Percentiles rank a stretch among this genome's conserved stretches.
phyloP scores from a whole-genome alignment of 2,329 filamentous ascomycete species.

The Cephalotrichum gorgonifer region DNA sequence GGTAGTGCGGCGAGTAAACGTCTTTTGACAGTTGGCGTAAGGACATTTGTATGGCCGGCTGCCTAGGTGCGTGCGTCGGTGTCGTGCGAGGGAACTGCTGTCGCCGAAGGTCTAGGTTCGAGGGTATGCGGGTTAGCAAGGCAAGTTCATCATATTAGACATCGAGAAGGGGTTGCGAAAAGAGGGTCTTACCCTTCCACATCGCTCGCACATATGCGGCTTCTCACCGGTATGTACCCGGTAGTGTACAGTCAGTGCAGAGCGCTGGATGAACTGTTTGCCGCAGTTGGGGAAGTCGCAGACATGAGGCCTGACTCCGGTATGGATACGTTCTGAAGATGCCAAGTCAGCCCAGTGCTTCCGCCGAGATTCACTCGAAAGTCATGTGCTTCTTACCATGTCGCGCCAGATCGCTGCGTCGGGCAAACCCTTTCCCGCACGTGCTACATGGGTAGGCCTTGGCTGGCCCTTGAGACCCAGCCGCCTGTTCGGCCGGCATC shows the following conservation, averaged over 20 bases:
- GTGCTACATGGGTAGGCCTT: slow-evolving; percentile 84
- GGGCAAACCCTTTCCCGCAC: slow-evolving; percentile 84
- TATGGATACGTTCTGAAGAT: slow-evolving; percentile 85
- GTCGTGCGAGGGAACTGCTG: slow-evolving; percentile 84
- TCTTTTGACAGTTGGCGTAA: slow-evolving; percentile 96
- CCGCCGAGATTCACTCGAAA: background rate
- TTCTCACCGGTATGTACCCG: slow-evolving; percentile 97
- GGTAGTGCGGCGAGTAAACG: slow-evolving; percentile 90
- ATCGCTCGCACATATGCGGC: slow-evolving; percentile 93
- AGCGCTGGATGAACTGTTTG: slow-evolving; percentile 96
- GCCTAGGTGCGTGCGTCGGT: slow-evolving; percentile 89
- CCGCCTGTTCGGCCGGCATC: slow-evolving; percentile 13
- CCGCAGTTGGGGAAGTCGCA: slow-evolving; percentile 83
- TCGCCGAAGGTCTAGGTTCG: slow-evolving; percentile 79
- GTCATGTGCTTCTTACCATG: slow-evolving; percentile 59
- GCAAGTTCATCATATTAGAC: no score
- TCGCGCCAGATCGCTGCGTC: slow-evolving; percentile 84
- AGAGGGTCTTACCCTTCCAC: slow-evolving; percentile 66
- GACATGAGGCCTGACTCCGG: slow-evolving; percentile 78
- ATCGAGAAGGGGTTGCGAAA: slow-evolving; percentile 8
- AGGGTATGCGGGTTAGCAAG: background rate
- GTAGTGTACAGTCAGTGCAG: slow-evolving; percentile 87
- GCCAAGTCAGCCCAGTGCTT: slow-evolving; percentile 13
- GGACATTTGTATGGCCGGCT: slow-evolving; percentile 96
- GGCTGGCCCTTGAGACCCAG: slow-evolving; percentile 24